Conservation (phyloP, 495 filamentous ascomycete genomes). For the Alectoria sarmentosa region DNA sequence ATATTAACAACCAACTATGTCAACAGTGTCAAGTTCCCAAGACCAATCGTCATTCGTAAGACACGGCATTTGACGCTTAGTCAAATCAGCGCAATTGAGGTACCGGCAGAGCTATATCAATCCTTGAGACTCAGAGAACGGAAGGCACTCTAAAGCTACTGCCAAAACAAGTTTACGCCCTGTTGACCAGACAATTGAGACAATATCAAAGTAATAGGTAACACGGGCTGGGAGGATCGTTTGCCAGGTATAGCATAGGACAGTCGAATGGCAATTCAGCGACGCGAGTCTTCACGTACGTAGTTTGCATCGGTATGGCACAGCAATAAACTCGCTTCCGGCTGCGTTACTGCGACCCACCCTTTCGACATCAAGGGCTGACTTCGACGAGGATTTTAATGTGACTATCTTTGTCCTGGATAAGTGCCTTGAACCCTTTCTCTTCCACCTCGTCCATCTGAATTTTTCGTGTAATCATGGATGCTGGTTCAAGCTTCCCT, state of each 20-base stretch:
- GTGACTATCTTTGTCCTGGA: constrained; percentile 51
- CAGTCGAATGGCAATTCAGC: not conserved
- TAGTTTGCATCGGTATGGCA: not conserved
- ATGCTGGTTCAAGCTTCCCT: constrained; percentile 47
- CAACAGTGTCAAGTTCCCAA: not conserved
- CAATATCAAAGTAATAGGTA: not conserved
- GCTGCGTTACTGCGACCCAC: not conserved
- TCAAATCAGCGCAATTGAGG: not conserved
- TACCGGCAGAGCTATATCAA: not conserved
- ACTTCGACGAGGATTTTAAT: constrained; percentile 47
- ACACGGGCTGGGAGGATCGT: not conserved
- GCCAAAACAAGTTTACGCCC: not conserved
- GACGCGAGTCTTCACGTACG: not conserved
- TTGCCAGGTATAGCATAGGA: not conserved
- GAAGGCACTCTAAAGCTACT: not conserved
- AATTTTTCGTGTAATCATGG: constrained; percentile 54
- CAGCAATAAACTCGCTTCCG: not conserved
- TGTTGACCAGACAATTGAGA: not conserved
- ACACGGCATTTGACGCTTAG: not conserved
- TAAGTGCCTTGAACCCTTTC: constrained; percentile 48
- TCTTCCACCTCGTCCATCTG: constrained; percentile 48
- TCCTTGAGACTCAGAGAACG: not conserved
- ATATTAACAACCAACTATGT: not conserved
- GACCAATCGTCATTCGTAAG: not conserved
- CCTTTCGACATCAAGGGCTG: constrained; percentile 7